These are phyloP conservation scores for Lepiota subincarnata DNA, from an alignment of 768 basidiomycete species.

Conservation along the genomic window DNA sequence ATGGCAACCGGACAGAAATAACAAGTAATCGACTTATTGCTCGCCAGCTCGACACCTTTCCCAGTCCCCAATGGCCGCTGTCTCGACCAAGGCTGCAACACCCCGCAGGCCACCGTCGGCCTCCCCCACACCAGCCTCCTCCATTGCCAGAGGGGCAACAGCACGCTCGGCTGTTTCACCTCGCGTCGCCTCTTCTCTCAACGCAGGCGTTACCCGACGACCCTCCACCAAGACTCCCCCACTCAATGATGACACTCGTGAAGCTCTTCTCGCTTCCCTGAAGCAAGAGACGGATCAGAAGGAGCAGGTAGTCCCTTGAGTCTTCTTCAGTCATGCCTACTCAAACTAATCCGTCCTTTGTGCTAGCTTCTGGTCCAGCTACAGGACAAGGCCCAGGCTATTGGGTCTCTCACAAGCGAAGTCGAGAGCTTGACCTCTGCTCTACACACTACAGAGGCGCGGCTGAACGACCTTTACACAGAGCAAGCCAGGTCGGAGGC, in stretches of 20 bases:
- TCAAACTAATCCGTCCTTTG: slow-evolving; percentile 7
- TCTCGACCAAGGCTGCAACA: slow-evolving; percentile 43
- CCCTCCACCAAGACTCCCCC: slow-evolving; percentile 38
- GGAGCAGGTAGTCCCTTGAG: slow-evolving; percentile 57
- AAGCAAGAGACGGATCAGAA: slow-evolving; percentile 79
- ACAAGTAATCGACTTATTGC: slow-evolving; percentile 12
- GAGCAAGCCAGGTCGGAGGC: slow-evolving; percentile 81
- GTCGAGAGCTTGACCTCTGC: slow-evolving; percentile 63
- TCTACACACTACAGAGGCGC: slow-evolving; percentile 63
- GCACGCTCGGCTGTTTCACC: slow-evolving; percentile 64
- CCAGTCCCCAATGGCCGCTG: slow-evolving; percentile 35
- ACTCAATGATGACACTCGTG: slow-evolving; percentile 45
- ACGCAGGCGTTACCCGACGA: slow-evolving; percentile 45
- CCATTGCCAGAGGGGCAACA: slow-evolving; percentile 51
- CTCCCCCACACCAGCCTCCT: slow-evolving; percentile 38
- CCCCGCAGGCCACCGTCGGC: slow-evolving; percentile 38
- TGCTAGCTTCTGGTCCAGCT: slow-evolving; percentile 68
- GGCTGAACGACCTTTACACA: slow-evolving; percentile 73
- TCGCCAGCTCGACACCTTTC: neutral
- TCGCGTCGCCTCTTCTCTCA: slow-evolving; percentile 50
- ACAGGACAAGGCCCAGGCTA: slow-evolving; percentile 74
- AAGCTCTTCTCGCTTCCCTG: slow-evolving; percentile 56
- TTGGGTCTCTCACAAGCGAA: slow-evolving; percentile 56
- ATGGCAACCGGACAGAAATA: slow-evolving; percentile 10
- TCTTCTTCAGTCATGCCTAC: slow-evolving; percentile 8